Base-by-base conservation (phyloP, 2,329 filamentous ascomycete genomes). In the Hypoxylon sp. region DNA sequence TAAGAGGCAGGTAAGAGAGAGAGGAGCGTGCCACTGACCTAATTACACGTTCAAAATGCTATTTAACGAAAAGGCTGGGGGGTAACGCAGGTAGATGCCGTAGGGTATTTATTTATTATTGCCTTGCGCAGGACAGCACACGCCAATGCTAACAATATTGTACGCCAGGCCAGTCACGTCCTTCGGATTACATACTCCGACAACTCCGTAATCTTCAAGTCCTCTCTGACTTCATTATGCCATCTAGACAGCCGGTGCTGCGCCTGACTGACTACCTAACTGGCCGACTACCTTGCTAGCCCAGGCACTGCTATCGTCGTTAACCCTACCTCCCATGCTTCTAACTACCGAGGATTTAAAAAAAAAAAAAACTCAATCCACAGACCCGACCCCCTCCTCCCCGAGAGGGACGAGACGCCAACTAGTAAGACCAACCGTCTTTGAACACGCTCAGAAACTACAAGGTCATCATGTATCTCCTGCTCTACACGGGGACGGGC, bases 111-210 rank as follows among this genome's bases (percentile, higher is more conserved):
- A 50, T 61, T 32, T 57, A 57, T 64, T 46, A 47, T 63, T 58
- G 62, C 55, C 55, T 57, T 57, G 37, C 52, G 15, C 37, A 58
- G 17, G 31, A 60, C 61, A 48, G 27, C 52, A 56, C 39, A 47
- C 15, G 39, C 17, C 24, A 44, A 48, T 52, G 47, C 57, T 42
- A 67, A 51, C 51, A 58, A 58, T 35, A 48, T 51, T 47, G 32
- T 37, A 54, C 50, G 42, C 54, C 54, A 58, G 27, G n/a, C 73
- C 70, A 73, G 57, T 71, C 67, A 70, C 52, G 35, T 66, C 59
- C 50, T 66, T 65, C 68, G 53, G 69, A 70, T 75, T 72, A 71
- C 70, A 65, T 61, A 60, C 55, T 64, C 67, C 67, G 67, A 71
- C 65, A 61, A 46, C 62, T 75, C 73, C 73, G 67, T 51, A 35